Conservation (phyloP, 768 basidiomycete genomes). For the Kondoa malvinella region DNA sequence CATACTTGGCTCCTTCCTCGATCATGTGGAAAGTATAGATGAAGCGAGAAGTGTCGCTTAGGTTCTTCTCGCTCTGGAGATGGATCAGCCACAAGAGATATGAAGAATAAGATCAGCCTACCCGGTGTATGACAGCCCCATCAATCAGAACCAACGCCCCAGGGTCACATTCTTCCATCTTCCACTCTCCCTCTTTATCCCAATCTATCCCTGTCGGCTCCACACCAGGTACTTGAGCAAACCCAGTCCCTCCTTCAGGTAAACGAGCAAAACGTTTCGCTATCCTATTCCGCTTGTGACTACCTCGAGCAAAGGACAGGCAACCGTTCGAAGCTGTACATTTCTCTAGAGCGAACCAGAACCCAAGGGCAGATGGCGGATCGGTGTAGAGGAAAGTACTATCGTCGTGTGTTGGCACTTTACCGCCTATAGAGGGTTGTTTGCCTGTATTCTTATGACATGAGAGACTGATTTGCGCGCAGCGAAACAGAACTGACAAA, state of each 20-base stretch:
- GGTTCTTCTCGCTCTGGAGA: conserved; percentile 46
- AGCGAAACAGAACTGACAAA: conserved; percentile 29
- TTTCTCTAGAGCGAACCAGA: conserved; percentile 87
- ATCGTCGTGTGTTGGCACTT: conserved; percentile 88
- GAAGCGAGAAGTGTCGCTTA: conserved; percentile 52
- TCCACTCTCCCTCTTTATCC: conserved; percentile 24
- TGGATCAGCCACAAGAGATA: neutral
- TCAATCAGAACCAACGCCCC: conserved; percentile 90
- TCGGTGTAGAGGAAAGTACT: conserved; percentile 58
- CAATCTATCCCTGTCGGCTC: conserved; percentile 17
- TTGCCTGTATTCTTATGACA: conserved; percentile 95
- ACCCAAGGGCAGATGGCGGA: conserved; percentile 79
- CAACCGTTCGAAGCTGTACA: conserved; percentile 72
- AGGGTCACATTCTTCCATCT: conserved; percentile 27
- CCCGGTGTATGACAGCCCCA: conserved; percentile 80
- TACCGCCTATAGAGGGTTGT: conserved; percentile 78
- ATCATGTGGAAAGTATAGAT: conserved; percentile 63
- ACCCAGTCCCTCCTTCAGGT: conserved; percentile 61
- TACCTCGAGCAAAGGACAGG: conserved; percentile 74
- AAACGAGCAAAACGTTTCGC: conserved; percentile 72
- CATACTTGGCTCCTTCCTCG: conserved; percentile 53
- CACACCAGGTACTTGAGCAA: conserved; percentile 39
- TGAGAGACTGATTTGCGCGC: conserved; percentile 43
- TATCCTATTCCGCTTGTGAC: conserved; percentile 52
- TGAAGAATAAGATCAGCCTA: conserved; percentile 25